Evolutionary conservation across 1,284 basidiomycete species (phyloP), one percentile per base, ranked within the genome.

Genomic region (Cutaneotrichosporon arboriforme): DNA sequence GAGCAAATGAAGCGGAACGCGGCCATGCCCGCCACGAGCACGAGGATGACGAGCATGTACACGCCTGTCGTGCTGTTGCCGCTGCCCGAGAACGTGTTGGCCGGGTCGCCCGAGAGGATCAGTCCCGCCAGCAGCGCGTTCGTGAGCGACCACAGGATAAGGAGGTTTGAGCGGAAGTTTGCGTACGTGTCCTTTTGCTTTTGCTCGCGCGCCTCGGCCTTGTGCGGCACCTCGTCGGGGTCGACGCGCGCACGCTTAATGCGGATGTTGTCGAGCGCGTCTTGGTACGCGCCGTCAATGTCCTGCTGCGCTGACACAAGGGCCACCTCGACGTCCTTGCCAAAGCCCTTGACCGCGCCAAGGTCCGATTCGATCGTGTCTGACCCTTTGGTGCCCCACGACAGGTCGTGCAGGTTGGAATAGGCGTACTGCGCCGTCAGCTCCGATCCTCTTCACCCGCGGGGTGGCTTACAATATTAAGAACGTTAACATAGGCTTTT

Each of bases 271-370:
- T 83, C 80, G 37, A 97, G 78, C 0, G 92, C 86, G 62, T 93
- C 88, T 69, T 92, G 87, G 69, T 97, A 98, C 20, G 89, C 84
- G 39, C 81, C 82, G 67, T 97, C 90, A 54, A 90, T 85, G 69
- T 94, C 91, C 3, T 87, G 86, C 51, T 88, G 85, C 49, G 88
- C 88, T 0, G 88, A 84, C 3, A 88, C 83, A 63, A 97, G 81
- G 61, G 91, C 87, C 52, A 97, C 86, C 65, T 96, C 90, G 38
- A 97, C 90, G 61, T 88, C 84, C 64, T 86, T 81, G 34, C 75
- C 77, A 8, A 77, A 73, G 13, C 78, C 79, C 46, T 70, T 66
- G 44, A 90, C 87, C 2, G 83, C 82, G 21, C 89, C 90, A 21
- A 93, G 82, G 65, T 92, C 89, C 0, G 81, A 79, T 46, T 85